phyloP scores from a whole-genome alignment of 495 filamentous ascomycete species.

The Halenospora varia region DNA sequence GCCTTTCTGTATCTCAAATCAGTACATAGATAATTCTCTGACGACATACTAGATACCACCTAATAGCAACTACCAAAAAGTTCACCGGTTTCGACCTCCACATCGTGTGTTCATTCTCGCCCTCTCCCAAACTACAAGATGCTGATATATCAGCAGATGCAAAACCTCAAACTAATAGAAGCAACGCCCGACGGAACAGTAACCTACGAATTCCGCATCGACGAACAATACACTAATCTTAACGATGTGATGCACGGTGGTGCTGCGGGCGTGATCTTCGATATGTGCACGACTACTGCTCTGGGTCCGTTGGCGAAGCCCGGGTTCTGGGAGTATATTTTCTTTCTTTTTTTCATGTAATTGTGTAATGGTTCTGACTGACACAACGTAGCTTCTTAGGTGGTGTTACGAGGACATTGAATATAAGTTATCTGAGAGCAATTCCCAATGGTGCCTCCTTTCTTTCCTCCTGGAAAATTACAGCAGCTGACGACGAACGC shows the following conservation, averaged over 20 bases:
- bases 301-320: slow-evolving; percentile 35
- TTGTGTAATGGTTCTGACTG: not conserved
- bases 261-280: slow-evolving; percentile 41
- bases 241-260: slow-evolving; percentile 39
- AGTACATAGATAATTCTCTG: not conserved
- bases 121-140: no score
- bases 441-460: slow-evolving; percentile 19
- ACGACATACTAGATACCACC: slow-evolving; percentile 17
- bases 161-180: slow-evolving; percentile 30
- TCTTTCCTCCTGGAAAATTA: not conserved
- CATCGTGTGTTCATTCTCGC: no score
- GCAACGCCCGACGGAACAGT: slow-evolving; percentile 26
- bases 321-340: slow-evolving; percentile 37
- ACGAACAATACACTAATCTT: slow-evolving; percentile 19
- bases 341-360: not conserved
- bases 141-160: no score
- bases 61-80: slow-evolving; percentile 10
- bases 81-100: slow-evolving; percentile 31
- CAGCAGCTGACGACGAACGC: slow-evolving; percentile 19
- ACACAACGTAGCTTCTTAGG: slow-evolving; percentile 32
- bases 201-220: slow-evolving; percentile 17
- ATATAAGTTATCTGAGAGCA: slow-evolving; percentile 33
- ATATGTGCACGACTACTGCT: slow-evolving; percentile 42
- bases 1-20: no score
- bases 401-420: slow-evolving; percentile 37